Evolutionary conservation across 306 rosid species (phyloP).

Genomic region (Prunus salicina): DNA sequence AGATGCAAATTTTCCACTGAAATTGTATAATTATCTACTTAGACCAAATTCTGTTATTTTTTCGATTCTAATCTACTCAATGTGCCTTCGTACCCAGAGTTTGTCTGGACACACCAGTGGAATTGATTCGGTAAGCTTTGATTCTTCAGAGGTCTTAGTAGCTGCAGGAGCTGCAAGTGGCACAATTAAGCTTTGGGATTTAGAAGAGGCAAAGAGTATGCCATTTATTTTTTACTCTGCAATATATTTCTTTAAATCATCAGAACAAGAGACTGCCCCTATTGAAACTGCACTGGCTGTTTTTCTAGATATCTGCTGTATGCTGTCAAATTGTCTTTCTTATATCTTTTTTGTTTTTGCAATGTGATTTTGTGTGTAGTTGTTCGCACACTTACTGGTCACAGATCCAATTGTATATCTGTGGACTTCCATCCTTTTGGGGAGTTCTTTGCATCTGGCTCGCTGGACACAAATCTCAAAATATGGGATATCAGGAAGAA

Average conservation of each 20-base stretch:
- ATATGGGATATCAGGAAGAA: constrained; percentile 99
- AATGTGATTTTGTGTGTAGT: constrained; percentile 46
- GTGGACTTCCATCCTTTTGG: constrained; percentile 99
- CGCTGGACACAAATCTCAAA: constrained; percentile 92
- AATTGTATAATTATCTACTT: neutral
- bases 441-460: constrained; percentile 98
- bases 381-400: constrained; percentile 98
- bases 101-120: constrained; percentile 98
- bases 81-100: constrained; percentile 62
- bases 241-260: constrained; percentile 16
- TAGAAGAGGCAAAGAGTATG: constrained; percentile 99
- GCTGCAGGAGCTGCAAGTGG: constrained; percentile 99
- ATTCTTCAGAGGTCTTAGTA: constrained; percentile 90
- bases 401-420: constrained; percentile 95
- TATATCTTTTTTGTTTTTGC: constrained; percentile 1
- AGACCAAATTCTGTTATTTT: neutral
- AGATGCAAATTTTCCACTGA: neutral
- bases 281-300: constrained; percentile 4
- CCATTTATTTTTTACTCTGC: constrained; percentile 23
- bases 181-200: constrained; percentile 97
- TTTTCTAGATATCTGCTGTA: neutral
- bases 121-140: constrained; percentile 95
- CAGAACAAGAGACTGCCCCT: neutral
- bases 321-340: constrained; percentile 1
- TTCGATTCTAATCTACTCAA: constrained; percentile 21